These are phyloP conservation scores for Colletotrichum aenigma DNA, from an alignment of 2,329 filamentous ascomycete genomes.

Conservation along the genomic window DNA sequence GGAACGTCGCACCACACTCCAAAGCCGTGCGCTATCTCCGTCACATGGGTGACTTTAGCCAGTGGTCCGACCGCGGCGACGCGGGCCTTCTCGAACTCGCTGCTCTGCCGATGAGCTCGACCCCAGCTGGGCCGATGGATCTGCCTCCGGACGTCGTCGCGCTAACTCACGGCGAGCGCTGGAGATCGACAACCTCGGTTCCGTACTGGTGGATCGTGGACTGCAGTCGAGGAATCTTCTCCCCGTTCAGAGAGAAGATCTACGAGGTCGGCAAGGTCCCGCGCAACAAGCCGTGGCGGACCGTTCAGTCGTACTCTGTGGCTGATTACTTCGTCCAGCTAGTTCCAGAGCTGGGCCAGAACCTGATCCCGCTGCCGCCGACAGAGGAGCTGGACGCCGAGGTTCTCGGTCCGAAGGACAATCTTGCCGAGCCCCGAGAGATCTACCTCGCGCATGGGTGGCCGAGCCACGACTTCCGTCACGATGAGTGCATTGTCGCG, in stretches of 20 bases:
- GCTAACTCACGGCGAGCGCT: slow-evolving; percentile 2
- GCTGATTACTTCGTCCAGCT: slow-evolving; percentile 3
- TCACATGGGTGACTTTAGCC: slow-evolving; percentile 1
- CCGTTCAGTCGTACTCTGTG: background rate
- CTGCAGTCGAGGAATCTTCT: slow-evolving; percentile 2
- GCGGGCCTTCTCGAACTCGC: slow-evolving; percentile 7
- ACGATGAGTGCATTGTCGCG: slow-evolving; percentile 11
- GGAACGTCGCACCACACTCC: slow-evolving; percentile 10
- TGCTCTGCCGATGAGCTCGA: background rate
- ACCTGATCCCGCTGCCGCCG: slow-evolving; percentile 2
- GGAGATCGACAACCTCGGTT: background rate
- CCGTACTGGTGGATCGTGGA: slow-evolving; percentile 19
- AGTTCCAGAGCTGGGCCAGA: background rate
- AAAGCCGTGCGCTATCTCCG: slow-evolving; percentile 17
- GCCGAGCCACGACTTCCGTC: background rate
- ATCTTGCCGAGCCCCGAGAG: background rate
- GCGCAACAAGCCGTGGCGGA: slow-evolving; percentile 17
- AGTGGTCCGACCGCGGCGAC: slow-evolving; percentile 17
- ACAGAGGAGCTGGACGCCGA: slow-evolving; percentile 15
- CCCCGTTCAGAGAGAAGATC: background rate
- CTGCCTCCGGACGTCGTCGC: slow-evolving; percentile 2
- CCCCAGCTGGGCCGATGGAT: slow-evolving; percentile 8
- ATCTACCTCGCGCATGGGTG: slow-evolving; percentile 4
- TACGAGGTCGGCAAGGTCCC: slow-evolving; percentile 5
- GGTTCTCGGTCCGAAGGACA: background rate